phyloP scores from a whole-genome alignment of 805 yeast species.

The Jamesozyma jinghongensis region DNA sequence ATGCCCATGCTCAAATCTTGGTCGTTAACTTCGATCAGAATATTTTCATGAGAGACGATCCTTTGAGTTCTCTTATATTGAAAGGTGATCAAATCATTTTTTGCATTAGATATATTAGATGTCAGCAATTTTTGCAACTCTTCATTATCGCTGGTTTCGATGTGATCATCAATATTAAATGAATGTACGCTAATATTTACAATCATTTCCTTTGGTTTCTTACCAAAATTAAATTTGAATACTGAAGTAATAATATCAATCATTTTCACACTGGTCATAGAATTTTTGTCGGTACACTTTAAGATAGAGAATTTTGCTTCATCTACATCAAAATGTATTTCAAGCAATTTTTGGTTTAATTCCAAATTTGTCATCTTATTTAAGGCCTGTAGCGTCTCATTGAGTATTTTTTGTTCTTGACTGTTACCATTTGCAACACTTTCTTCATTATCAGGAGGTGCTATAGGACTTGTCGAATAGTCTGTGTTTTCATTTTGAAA shows the following conservation, averaged over 20 bases:
- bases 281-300: slow-evolving; percentile 55
- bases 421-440: slow-evolving; percentile 6
- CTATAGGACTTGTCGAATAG: slow-evolving; percentile 1
- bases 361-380: slow-evolving; percentile 37
- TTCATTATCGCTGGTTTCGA: slow-evolving; percentile 47
- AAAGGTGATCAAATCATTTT: slow-evolving; percentile 48
- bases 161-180: slow-evolving; percentile 63
- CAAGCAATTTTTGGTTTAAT: slow-evolving; percentile 55
- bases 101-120: slow-evolving; percentile 34
- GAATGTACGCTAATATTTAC: slow-evolving; percentile 57
- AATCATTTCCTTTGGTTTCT: slow-evolving; percentile 51
- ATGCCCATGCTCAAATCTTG: slow-evolving; percentile 64
- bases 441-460: background rate
- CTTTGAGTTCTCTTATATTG: slow-evolving; percentile 52
- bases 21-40: slow-evolving; percentile 57
- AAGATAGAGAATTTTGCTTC: slow-evolving; percentile 50
- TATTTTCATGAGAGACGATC: slow-evolving; percentile 43
- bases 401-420: slow-evolving; percentile 22
- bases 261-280: slow-evolving; percentile 55
- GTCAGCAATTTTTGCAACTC: slow-evolving; percentile 65
- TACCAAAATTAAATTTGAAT: slow-evolving; percentile 50
- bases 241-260: slow-evolving; percentile 66
- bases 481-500: slow-evolving; percentile 5
- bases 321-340: slow-evolving; percentile 62
- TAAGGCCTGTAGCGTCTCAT: slow-evolving; percentile 17